These are phyloP conservation scores for Didymella pomorum DNA, from an alignment of 2,329 filamentous ascomycete species.

Conservation along the genomic window DNA sequence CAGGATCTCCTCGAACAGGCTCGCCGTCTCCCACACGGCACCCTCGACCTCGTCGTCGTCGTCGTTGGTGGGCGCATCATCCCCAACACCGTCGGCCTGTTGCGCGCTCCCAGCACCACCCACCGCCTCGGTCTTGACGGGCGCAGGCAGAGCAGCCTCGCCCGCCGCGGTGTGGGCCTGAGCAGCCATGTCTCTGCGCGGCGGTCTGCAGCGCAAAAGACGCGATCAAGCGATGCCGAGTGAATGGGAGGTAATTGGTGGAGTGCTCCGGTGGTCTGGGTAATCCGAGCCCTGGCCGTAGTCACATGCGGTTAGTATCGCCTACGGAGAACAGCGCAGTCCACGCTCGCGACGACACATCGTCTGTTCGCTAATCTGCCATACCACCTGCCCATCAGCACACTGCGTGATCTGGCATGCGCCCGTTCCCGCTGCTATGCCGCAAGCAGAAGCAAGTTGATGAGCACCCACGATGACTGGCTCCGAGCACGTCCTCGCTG, in stretches of 20 bases:
- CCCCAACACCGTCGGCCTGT: not conserved
- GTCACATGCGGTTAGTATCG: not conserved
- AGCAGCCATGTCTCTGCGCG: conserved; percentile 17
- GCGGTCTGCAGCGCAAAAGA: conserved; percentile 8
- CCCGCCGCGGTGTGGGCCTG: conserved; percentile 38
- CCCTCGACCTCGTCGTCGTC: conserved; percentile 32
- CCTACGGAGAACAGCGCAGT: not conserved
- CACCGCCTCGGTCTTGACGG: not conserved
- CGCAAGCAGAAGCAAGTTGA: not conserved
- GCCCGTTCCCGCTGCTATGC: not conserved
- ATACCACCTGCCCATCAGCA: not conserved
- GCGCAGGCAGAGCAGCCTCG: no score
- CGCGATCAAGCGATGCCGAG: not conserved
- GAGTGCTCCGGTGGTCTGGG: not conserved
- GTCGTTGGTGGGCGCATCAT: conserved; percentile 5
- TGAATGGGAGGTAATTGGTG: not conserved
- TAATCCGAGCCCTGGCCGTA: no score
- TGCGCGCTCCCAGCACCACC: not conserved
- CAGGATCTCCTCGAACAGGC: conserved; percentile 47
- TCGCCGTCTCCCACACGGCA: conserved; percentile 43
- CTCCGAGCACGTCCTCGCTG: not conserved
- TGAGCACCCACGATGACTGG: not conserved
- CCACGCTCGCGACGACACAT: not conserved
- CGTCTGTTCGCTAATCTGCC: conserved; percentile 17
- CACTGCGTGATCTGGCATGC: conserved; percentile 17